Conservation (phyloP, 2,329 filamentous ascomycete genomes). For the Aureobasidium lini region DNA sequence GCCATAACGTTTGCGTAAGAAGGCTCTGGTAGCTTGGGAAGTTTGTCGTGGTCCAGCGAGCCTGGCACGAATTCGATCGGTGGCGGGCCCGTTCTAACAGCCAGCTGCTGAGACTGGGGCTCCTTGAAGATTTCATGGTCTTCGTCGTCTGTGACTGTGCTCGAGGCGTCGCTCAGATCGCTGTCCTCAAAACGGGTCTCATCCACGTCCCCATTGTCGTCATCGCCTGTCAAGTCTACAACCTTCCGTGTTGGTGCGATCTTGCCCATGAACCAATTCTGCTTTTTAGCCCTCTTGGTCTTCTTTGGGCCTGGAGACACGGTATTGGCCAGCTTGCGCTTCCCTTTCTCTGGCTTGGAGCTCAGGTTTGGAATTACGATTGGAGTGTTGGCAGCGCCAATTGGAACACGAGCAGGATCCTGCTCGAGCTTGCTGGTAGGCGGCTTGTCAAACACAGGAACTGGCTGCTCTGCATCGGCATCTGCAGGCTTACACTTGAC, state of each 20-base stretch:
- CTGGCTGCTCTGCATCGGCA: conserved; percentile 16
- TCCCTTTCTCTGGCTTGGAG: conserved; percentile 33
- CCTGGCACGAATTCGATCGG: conserved; percentile 60
- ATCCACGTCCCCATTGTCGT: conserved; percentile 11
- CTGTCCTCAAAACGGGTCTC: conserved; percentile 16
- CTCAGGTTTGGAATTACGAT: conserved; percentile 49
- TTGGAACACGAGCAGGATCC: conserved; percentile 34
- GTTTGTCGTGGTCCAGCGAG: conserved; percentile 50
- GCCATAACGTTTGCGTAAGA: conserved; percentile 56
- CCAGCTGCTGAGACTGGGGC: conserved; percentile 12
- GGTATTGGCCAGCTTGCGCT: conserved; percentile 15
- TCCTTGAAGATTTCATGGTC: conserved; percentile 35
- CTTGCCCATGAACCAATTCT: conserved; percentile 21
- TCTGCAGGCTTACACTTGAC: conserved; percentile 34
- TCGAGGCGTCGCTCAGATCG: conserved; percentile 34
- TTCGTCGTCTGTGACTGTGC: conserved; percentile 43
- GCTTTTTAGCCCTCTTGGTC: conserved; percentile 15
- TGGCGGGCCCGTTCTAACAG: conserved; percentile 18
- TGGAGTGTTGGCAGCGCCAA: conserved; percentile 29
- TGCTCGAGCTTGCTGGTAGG: conserved; percentile 26
- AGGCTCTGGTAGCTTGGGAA: conserved; percentile 60
- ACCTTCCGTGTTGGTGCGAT: conserved; percentile 23
- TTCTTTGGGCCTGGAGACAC: conserved; percentile 16
- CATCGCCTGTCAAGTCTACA: conserved; percentile 30
- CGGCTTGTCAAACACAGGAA: background rate